Conservation (phyloP, 495 filamentous ascomycete species). For the Staphylotrichum longicolle region DNA sequence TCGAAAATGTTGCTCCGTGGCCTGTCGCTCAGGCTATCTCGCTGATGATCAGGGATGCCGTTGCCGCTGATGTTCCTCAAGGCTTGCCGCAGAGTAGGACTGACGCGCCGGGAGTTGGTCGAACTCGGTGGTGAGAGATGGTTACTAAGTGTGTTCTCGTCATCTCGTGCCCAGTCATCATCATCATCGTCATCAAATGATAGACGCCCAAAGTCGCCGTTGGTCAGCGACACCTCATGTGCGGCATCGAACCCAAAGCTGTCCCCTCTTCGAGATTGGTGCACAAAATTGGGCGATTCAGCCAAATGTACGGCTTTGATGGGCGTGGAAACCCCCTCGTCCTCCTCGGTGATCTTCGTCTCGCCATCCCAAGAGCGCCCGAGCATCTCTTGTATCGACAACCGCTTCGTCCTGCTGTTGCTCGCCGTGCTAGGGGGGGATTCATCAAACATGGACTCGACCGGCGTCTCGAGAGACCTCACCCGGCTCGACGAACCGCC, state of each 20-base stretch:
- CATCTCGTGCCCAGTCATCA: slow-evolving; percentile 59
- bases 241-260: slow-evolving; percentile 25
- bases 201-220: slow-evolving; percentile 45
- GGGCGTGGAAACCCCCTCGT: slow-evolving; percentile 59
- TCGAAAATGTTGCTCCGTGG: slow-evolving; percentile 71
- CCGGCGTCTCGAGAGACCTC: slow-evolving; percentile 54
- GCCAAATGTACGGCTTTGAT: slow-evolving; percentile 40
- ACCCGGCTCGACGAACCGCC: slow-evolving; percentile 60
- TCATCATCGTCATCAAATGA: slow-evolving; percentile 63
- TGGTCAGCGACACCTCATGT: slow-evolving; percentile 20
- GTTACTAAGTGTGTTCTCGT: slow-evolving; percentile 51
- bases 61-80: slow-evolving; percentile 45
- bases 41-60: slow-evolving; percentile 31
- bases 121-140: slow-evolving; percentile 56
- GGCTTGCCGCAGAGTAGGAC: slow-evolving; percentile 45
- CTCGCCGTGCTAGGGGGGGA: slow-evolving; percentile 55
- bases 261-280: slow-evolving; percentile 17
- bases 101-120: slow-evolving; percentile 46
- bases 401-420: slow-evolving; percentile 55
- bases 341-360: slow-evolving; percentile 63
- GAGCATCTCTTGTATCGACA: slow-evolving; percentile 56
- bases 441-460: slow-evolving; percentile 87
- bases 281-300: slow-evolving; percentile 23
- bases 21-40: slow-evolving; percentile 42
- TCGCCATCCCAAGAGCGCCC: slow-evolving; percentile 49